These are phyloP conservation scores for Aphanomyces euteiches DNA, from an alignment of 352 stramenopile genomes.

Conservation along the genomic window DNA sequence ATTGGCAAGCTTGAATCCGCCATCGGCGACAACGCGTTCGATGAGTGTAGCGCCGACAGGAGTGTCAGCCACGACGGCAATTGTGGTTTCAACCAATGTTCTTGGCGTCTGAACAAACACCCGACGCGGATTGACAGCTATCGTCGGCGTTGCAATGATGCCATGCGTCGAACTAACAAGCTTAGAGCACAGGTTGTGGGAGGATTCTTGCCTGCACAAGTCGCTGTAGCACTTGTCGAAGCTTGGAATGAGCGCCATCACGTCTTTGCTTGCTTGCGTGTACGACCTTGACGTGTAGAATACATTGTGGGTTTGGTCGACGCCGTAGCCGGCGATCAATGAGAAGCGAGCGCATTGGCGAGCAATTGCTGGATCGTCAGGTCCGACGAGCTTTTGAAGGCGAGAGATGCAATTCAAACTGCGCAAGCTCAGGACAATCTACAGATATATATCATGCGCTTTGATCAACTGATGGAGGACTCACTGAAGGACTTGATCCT, in stretches of 20 bases:
- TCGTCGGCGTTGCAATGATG: background rate
- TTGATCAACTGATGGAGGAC: background rate
- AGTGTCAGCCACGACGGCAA: background rate
- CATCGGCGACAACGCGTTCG: constrained; percentile 6
- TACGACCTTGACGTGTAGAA: constrained; percentile 18
- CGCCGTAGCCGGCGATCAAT: constrained; percentile 24
- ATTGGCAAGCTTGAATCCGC: constrained; percentile 13
- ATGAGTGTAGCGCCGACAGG: background rate
- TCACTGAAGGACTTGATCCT: background rate
- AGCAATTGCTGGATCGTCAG: constrained; percentile 6
- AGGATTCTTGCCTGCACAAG: too few species aligned
- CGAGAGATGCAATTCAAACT: constrained; percentile 9
- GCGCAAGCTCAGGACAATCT: constrained; percentile 11
- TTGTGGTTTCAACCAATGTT: constrained; percentile 27
- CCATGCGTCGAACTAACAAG: background rate
- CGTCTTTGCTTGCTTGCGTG: background rate
- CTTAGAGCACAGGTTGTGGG: background rate
- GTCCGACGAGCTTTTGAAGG: constrained; percentile 18
- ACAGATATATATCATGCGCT: background rate
- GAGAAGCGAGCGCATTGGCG: constrained; percentile 7
- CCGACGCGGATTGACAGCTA: background rate
- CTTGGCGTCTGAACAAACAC: constrained; percentile 2
- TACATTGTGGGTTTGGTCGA: constrained; percentile 15
- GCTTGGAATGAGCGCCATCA: background rate
- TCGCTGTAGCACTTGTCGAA: too few species aligned